phyloP scores from a whole-genome alignment of 176 grass and related monocot genomes.

The Triticum aestivum region DNA sequence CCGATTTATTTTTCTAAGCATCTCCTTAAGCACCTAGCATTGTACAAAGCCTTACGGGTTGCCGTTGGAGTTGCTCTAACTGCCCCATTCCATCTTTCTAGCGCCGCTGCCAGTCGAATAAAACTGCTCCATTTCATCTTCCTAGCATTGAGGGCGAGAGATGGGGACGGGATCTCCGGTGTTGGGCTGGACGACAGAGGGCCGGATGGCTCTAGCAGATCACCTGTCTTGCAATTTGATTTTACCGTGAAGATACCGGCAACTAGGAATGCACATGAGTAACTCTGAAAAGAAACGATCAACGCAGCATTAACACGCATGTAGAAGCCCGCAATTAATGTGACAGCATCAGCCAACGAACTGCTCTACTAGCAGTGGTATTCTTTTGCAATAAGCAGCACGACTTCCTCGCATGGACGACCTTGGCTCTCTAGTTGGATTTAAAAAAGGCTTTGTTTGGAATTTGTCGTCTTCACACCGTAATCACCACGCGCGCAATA shows the following conservation, averaged over 20 bases:
- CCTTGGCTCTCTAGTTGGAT: background rate
- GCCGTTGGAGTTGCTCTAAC: too few relatives aligned
- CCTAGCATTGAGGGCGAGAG: too few relatives aligned
- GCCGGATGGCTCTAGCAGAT: too few relatives aligned
- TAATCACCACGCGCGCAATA: conserved; percentile 16
- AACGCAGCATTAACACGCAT: background rate
- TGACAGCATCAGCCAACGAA: background rate
- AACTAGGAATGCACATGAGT: background rate
- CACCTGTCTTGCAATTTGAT: too few relatives aligned
- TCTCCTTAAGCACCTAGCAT: too few relatives aligned
- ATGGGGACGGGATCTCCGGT: too few relatives aligned
- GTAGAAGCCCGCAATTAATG: background rate
- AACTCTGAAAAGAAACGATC: background rate
- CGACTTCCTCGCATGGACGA: background rate
- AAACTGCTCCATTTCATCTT: too few relatives aligned
- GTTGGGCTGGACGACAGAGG: too few relatives aligned
- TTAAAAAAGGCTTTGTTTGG: background rate
- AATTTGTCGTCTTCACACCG: conserved; percentile 1
- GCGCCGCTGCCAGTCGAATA: too few relatives aligned
- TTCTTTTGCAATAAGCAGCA: background rate
- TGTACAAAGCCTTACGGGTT: too few relatives aligned
- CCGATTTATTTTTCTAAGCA: too few relatives aligned
- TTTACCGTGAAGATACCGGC: background rate
- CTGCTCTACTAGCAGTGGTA: background rate
- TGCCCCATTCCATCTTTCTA: too few relatives aligned